Percentiles rank a stretch among this genome's conserved stretches.
Conservation (phyloP, 2,329 filamentous ascomycete species). For the Trichoderma pleuroti region DNA sequence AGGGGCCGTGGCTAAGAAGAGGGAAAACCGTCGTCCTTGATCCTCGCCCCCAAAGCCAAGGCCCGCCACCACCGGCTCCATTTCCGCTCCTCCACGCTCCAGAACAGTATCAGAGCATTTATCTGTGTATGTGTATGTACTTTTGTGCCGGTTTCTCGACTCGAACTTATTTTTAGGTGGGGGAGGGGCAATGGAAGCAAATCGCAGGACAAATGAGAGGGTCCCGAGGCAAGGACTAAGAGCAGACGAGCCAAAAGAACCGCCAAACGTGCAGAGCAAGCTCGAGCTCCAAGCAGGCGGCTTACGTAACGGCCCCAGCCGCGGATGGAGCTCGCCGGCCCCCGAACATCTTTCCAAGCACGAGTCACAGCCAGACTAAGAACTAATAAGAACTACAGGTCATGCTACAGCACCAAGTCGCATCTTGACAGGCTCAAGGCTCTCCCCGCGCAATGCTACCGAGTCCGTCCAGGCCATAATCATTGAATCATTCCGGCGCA, state of each 20-base stretch:
- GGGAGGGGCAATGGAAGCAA: slow-evolving; percentile 11
- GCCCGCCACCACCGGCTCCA: slow-evolving; percentile 5
- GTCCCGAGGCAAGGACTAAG: background rate
- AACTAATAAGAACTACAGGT: background rate
- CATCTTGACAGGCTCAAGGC: background rate
- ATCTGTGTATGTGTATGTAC: too few species aligned
- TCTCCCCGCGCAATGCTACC: slow-evolving; percentile 4
- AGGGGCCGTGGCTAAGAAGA: background rate
- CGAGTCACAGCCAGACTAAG: too few species aligned
- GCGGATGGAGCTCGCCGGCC: slow-evolving; percentile 34
- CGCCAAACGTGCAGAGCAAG: background rate
- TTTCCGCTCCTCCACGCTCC: slow-evolving; percentile 1
- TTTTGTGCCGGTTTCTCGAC: background rate
- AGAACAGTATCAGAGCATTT: background rate
- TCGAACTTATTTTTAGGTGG: background rate
- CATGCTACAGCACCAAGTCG: background rate
- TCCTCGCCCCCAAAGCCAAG: slow-evolving; percentile 1
- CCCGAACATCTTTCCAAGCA: too few species aligned
- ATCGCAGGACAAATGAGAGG: background rate
- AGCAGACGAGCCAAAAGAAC: background rate
- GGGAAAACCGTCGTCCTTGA: background rate
- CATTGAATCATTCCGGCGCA: background rate
- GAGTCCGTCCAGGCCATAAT: background rate
- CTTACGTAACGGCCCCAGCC: slow-evolving; percentile 27
- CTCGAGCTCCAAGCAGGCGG: background rate